These are phyloP conservation scores for Monosporascus sp. DNA, from an alignment of 2,329 filamentous ascomycete genomes.

Conservation along the genomic window DNA sequence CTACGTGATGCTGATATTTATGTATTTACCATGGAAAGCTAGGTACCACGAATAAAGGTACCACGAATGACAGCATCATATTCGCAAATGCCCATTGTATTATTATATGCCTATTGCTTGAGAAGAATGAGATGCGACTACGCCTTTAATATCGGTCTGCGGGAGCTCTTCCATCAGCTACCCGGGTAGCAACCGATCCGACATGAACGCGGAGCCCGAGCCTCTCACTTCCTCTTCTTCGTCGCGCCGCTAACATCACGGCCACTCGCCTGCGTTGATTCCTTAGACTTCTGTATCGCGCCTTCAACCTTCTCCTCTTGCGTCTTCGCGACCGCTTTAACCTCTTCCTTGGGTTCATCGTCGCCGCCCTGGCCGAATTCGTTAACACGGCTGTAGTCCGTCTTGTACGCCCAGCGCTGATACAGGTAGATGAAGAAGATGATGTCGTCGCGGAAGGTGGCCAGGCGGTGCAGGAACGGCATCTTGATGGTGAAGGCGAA, in stretches of 20 bases:
- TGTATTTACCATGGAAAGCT: too few species aligned
- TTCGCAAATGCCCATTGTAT: too few species aligned
- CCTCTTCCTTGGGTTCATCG: slow-evolving; percentile 59
- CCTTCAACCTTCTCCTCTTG: slow-evolving; percentile 24
- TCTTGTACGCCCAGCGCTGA: slow-evolving; percentile 86
- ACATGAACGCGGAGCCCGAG: too few species aligned
- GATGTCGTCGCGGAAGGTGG: slow-evolving; percentile 88
- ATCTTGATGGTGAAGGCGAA: slow-evolving; percentile 99
- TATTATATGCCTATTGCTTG: too few species aligned
- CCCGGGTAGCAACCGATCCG: too few species aligned
- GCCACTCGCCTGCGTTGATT: slow-evolving; percentile 43
- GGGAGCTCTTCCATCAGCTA: too few species aligned
- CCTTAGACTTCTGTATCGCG: slow-evolving; percentile 26
- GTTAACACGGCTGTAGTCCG: slow-evolving; percentile 89
- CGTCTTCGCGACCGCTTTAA: slow-evolving; percentile 14
- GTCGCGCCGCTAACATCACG: slow-evolving; percentile 43
- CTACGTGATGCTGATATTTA: too few species aligned
- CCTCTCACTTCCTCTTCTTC: slow-evolving; percentile 41
- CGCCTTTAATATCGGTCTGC: too few species aligned
- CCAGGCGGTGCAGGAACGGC: slow-evolving; percentile 87
- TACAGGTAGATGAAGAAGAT: slow-evolving; percentile 99
- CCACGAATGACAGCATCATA: too few species aligned
- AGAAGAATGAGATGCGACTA: too few species aligned
- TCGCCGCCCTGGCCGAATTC: slow-evolving; percentile 99
- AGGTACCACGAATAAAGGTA: too few species aligned